Conservation (phyloP, 176 grass and related monocot genomes). For the Coix lacrymajobi region DNA sequence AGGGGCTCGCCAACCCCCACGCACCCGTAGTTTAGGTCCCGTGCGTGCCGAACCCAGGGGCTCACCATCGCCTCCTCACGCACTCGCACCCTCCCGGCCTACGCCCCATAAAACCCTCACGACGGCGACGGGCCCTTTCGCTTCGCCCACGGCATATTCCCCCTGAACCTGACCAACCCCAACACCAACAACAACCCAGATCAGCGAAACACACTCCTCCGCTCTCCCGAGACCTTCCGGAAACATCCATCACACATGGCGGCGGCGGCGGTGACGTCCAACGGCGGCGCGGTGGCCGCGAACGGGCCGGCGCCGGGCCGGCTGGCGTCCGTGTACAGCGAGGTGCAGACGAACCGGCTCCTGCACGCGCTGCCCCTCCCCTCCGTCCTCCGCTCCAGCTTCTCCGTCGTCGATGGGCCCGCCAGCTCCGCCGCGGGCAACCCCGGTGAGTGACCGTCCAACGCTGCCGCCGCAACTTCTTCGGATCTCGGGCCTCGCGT, state of each 20-base stretch:
- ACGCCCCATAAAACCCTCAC: constrained; percentile 31
- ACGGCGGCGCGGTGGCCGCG: constrained; percentile 30
- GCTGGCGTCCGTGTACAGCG: constrained; percentile 78
- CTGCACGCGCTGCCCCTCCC: constrained; percentile 77
- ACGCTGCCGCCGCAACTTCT: not conserved
- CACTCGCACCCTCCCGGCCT: not conserved
- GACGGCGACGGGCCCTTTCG: not conserved
- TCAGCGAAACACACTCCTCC: not conserved
- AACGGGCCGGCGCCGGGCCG: constrained; percentile 39
- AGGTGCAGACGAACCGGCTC: constrained; percentile 89
- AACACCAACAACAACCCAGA: not conserved
- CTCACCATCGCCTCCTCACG: not conserved
- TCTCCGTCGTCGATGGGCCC: constrained; percentile 58
- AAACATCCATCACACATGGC: no score
- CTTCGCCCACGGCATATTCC: constrained; percentile 25
- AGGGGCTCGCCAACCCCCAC: constrained; percentile 15
- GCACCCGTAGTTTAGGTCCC: no score
- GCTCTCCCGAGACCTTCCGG: not conserved
- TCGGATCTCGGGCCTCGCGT: constrained; percentile 6
- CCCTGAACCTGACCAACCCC: not conserved
- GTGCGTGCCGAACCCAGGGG: constrained; percentile 41
- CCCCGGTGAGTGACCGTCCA: constrained; percentile 36
- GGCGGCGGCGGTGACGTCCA: constrained; percentile 44
- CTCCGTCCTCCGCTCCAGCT: constrained; percentile 54
- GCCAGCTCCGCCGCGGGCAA: constrained; percentile 72